A percentile compares a stretch with the other conserved stretches of the same genome.
Evolutionary conservation across 140 eudicot genomes (phyloP).

Genomic region (Bidens hawaiensis): DNA sequence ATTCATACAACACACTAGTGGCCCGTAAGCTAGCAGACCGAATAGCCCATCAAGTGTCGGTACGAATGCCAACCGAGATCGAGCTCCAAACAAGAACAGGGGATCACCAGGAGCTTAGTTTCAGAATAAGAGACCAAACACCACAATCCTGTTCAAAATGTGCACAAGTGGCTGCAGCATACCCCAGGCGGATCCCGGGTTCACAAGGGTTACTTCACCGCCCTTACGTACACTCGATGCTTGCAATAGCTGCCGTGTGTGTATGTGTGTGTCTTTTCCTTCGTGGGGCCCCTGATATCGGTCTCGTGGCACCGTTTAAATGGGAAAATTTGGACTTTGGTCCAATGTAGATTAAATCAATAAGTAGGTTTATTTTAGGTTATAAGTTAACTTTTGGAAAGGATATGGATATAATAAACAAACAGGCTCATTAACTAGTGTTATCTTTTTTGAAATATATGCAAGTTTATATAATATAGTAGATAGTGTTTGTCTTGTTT

Average conservation of each 20-base stretch:
- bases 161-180: constrained; percentile 38
- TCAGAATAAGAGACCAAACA: constrained; percentile 16
- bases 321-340: constrained; percentile 86
- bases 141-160: constrained; percentile 62
- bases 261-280: constrained; percentile 86
- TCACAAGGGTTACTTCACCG: constrained; percentile 76
- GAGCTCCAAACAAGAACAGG: constrained; percentile 34
- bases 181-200: constrained; percentile 41
- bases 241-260: constrained; percentile 92
- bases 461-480: constrained; percentile 34
- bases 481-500: constrained; percentile 18
- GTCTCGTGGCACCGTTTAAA: constrained; percentile 55
- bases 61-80: constrained; percentile 48
- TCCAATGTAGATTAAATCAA: constrained; percentile 32
- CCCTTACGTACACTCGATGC: constrained; percentile 88
- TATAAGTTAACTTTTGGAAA: constrained; percentile 27
- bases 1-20: constrained; percentile 67
- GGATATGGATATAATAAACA: constrained; percentile 28
- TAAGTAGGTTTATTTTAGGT: constrained; percentile 26
- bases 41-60: constrained; percentile 57
- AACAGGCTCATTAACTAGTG: constrained; percentile 30
- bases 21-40: constrained; percentile 60
- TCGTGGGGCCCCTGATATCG: constrained; percentile 72
- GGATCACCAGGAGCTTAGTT: constrained; percentile 24
- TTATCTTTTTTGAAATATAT: constrained; percentile 12